Conservation (phyloP, 129 eudicot genomes). For the Helichrysum umbraculigerum region DNA sequence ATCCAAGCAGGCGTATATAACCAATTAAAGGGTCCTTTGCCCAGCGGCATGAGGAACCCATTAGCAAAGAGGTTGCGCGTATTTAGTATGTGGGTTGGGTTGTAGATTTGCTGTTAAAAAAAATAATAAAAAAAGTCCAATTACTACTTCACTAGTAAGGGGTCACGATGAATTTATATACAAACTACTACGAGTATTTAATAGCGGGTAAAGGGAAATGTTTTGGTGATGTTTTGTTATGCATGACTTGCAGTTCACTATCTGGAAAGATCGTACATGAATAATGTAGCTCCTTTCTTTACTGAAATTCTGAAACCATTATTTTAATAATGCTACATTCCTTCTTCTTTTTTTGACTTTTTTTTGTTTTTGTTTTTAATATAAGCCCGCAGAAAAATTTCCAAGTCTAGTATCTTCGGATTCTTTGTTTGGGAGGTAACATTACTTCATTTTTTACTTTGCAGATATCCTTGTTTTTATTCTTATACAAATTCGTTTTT, state of each 20-base stretch:
- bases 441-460: neutral
- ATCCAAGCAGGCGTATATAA: too few relatives aligned
- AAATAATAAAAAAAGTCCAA: constrained; percentile 1
- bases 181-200: neutral
- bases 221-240: neutral
- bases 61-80: too few relatives aligned
- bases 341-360: neutral
- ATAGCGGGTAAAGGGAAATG: neutral
- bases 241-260: neutral
- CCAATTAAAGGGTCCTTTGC: too few relatives aligned
- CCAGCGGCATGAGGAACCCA: too few relatives aligned
- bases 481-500: neutral
- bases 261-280: neutral
- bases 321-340: neutral
- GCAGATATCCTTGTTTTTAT: neutral
- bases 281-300: neutral
- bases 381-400: constrained; percentile 91
- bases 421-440: constrained; percentile 81
- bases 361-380: neutral
- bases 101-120: neutral
- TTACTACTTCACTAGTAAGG: neutral
- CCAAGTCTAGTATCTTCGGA: constrained; percentile 64
- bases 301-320: neutral
- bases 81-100: too few relatives aligned
- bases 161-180: neutral